A percentile compares a stretch with the other conserved stretches of the same genome.
These are phyloP conservation scores for Spinellus fusiger DNA, from an alignment of 192 early-diverging fungal species.

Conservation along the genomic window DNA sequence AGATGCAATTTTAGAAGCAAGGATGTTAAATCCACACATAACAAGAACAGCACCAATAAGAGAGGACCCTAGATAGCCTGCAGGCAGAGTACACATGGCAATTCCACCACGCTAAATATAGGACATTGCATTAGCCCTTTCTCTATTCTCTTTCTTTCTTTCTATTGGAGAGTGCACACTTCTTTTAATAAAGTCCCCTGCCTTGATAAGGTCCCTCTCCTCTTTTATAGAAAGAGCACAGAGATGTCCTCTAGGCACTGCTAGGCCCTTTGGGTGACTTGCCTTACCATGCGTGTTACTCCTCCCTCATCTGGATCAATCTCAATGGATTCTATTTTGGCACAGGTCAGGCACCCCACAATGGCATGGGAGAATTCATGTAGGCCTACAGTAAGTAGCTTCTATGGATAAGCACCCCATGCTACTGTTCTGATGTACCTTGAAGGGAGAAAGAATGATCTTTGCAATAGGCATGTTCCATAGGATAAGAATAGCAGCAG, in stretches of 20 bases:
- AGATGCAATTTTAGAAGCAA: conserved; percentile 81
- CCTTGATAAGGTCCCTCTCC: no score
- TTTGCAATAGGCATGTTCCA: conserved; percentile 89
- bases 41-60: conserved; percentile 89
- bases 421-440: conserved; percentile 38
- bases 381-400: conserved; percentile 84
- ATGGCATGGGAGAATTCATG: conserved; percentile 95
- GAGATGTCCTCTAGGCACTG: no score
- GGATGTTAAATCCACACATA: conserved; percentile 85
- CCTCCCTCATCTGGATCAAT: conserved; percentile 94
- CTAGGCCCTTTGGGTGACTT: no score
- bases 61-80: conserved; percentile 87
- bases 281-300: conserved; percentile 69
- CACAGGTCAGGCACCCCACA: conserved; percentile 84
- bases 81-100: conserved; percentile 75
- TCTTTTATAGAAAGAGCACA: no score
- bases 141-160: not conserved
- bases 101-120: conserved; percentile 70
- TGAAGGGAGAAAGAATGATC: conserved; percentile 89
- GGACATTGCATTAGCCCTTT: not conserved
- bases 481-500: conserved; percentile 60
- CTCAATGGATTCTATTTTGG: conserved; percentile 79
- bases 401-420: not conserved
- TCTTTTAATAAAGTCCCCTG: no score
- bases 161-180: not conserved